phyloP scores from a whole-genome alignment of 2,329 filamentous ascomycete genomes.

The Helotiales sp. region DNA sequence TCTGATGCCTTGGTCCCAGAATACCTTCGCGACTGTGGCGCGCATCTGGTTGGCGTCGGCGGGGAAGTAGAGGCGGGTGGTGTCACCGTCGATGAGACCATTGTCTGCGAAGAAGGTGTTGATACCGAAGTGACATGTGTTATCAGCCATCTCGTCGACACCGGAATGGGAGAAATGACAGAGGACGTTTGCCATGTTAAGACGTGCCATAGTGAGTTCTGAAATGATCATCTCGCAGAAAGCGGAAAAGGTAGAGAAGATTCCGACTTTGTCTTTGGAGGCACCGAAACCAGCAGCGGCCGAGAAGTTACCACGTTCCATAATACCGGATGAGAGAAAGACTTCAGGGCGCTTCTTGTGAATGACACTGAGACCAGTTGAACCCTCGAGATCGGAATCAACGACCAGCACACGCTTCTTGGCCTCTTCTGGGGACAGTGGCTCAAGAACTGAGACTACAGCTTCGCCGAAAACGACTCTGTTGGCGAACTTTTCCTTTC shows the following conservation, averaged over 20 bases:
- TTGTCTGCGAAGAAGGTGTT: conserved; percentile 50
- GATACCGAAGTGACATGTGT: conserved; percentile 49
- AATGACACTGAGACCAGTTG: conserved; percentile 47
- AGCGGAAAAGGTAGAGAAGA: conserved; percentile 49
- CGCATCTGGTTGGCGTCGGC: conserved; percentile 49
- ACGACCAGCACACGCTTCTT: conserved; percentile 46
- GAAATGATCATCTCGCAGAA: conserved; percentile 49
- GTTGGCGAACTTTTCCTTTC: conserved; percentile 46
- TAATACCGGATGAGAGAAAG: conserved; percentile 47
- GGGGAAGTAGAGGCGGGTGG: conserved; percentile 47
- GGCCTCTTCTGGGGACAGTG: conserved; percentile 46
- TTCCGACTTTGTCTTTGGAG: conserved; percentile 45
- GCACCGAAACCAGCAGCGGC: conserved; percentile 48
- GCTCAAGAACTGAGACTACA: conserved; percentile 46
- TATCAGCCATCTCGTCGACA: conserved; percentile 49
- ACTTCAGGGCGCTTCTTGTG: conserved; percentile 46
- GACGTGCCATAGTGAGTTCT: conserved; percentile 48
- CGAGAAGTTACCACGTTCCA: conserved; percentile 49
- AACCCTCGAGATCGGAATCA: conserved; percentile 48
- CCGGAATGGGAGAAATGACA: conserved; percentile 49
- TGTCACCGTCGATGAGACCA: conserved; percentile 46
- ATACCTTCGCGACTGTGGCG: conserved; percentile 45
- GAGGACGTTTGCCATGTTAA: conserved; percentile 47
- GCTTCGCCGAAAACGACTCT: conserved; percentile 48
- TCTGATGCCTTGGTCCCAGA: conserved; percentile 46